phyloP scores from a whole-genome alignment of 768 basidiomycete genomes.

The Podaxis sp. region DNA sequence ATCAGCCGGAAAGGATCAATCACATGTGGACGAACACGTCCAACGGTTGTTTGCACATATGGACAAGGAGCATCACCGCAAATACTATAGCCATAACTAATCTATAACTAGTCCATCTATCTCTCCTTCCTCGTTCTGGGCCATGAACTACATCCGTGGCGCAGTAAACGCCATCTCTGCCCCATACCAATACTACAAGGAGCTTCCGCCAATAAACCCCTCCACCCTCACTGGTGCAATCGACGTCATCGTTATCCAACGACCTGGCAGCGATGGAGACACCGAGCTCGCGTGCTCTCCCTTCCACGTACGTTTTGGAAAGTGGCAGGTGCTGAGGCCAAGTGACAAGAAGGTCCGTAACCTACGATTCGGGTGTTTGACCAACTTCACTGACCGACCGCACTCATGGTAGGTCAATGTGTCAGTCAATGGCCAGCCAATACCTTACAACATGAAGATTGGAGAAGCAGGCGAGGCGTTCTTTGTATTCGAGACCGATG shows the following conservation, averaged over 20 bases:
- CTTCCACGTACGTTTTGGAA: constrained; percentile 97
- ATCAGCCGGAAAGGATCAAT: not conserved
- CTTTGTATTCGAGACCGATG: constrained; percentile 97
- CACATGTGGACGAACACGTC: not conserved
- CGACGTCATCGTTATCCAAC: constrained; percentile 95
- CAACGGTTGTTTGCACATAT: constrained; percentile 11
- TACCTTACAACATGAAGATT: constrained; percentile 98
- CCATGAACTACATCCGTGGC: constrained; percentile 88
- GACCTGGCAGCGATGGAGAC: constrained; percentile 60
- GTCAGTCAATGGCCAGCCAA: constrained; percentile 78
- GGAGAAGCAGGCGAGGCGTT: constrained; percentile 99
- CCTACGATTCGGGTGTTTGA: not conserved
- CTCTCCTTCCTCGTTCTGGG: constrained; percentile 19
- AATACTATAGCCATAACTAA: constrained; percentile 11
- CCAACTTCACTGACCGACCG: not conserved
- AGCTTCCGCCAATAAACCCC: constrained; percentile 84
- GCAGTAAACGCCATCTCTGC: constrained; percentile 84
- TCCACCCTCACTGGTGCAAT: constrained; percentile 97
- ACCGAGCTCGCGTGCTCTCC: constrained; percentile 86
- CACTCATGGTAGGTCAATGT: constrained; percentile 69
- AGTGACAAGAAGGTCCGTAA: constrained; percentile 82
- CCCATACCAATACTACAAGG: constrained; percentile 89
- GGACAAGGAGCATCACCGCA: constrained; percentile 4
- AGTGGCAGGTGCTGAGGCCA: constrained; percentile 92
- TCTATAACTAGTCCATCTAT: constrained; percentile 20